Evolutionary conservation across 2,329 filamentous ascomycete genomes (phyloP).

Genomic region (Dothideomycetes sp.): DNA sequence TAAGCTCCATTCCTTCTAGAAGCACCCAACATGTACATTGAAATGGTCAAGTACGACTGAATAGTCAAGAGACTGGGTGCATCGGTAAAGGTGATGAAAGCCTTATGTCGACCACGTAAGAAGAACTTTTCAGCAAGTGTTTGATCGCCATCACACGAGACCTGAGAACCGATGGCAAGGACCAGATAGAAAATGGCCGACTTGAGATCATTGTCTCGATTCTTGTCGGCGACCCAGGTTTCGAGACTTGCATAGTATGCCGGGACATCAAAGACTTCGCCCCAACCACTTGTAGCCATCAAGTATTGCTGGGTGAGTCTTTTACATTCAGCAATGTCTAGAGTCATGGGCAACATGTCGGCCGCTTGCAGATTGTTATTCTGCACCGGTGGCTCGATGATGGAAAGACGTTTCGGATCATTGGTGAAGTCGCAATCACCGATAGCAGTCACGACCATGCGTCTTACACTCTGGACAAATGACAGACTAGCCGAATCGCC

Average conservation of each 20-base stretch:
- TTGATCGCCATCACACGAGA: conserved; percentile 22
- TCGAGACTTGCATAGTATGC: conserved; percentile 3
- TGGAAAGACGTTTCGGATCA: conserved; percentile 10
- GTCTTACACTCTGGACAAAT: conserved; percentile 44
- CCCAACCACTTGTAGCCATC: conserved; percentile 39
- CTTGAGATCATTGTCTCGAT: conserved; percentile 30
- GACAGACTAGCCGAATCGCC: conserved; percentile 46
- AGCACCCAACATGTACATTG: conserved; percentile 43
- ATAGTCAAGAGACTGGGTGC: conserved; percentile 43
- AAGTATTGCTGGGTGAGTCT: conserved; percentile 35
- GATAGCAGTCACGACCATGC: conserved; percentile 31
- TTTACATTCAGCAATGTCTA: conserved; percentile 33
- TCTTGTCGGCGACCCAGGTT: conserved; percentile 5
- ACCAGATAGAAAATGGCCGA: conserved; percentile 44
- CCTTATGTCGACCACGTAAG: conserved; percentile 35
- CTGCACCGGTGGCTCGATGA: conserved; percentile 6
- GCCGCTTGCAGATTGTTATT: neutral
- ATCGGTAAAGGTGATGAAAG: conserved; percentile 38
- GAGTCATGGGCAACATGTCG: conserved; percentile 16
- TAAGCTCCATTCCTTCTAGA: conserved; percentile 46
- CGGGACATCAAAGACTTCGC: conserved; percentile 37
- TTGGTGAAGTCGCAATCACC: conserved; percentile 14
- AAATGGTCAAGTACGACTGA: conserved; percentile 43
- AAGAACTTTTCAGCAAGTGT: conserved; percentile 41
- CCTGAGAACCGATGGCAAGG: conserved; percentile 41